Base-by-base conservation (phyloP, 306 rosid species). In the Quercus agrifolia region DNA sequence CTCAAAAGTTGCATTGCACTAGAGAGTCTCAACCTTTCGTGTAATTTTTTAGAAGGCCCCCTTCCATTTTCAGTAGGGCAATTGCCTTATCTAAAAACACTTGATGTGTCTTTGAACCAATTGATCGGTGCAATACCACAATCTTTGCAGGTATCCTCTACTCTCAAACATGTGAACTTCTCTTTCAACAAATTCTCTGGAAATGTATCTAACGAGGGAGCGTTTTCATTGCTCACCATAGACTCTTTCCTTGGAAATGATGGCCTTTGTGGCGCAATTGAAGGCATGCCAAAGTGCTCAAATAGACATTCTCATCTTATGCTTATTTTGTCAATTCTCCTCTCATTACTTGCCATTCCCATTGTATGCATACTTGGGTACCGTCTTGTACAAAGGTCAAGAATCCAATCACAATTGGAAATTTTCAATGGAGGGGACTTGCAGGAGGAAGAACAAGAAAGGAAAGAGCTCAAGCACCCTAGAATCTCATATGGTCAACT, bases 181-280 rank as follows among this genome's bases (percentile, higher is more conserved):
- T 95, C 99, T 64, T 92, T 86, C 90, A 95, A 95, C 86, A 82
- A 84, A 54, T 85, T 92, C 77, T 84, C 91, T 30, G 97, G 99
- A 41, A 86, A 80, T 74, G 86, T 91, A 20, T 86, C 92, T 57
- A 83, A 79, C 82, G 75, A 82, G 23, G 97, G 97, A 8, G 90
- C 90, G 5, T 91, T 92, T 86, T 85, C 95, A 69, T 82, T 72
- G 20, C 84, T 92, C 15, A 88, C 88, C 74, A 75, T 84, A 10
- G 83, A 88, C 57, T 92, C 97, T 81, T 94, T 92, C 76, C 70
- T 80, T 0, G 98, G 92, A 78, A 91, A 91, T 52, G 18, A 59
- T 56, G 85, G 76, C 63, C 91, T 94, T 1, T 94, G 97, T 83
- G 97, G 97, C 71, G 62, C 86, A 9, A 81, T 91, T 30, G 51